Percentiles rank a stretch among this genome's conserved stretches.
phyloP scores from a whole-genome alignment of 2,329 filamentous ascomycete genomes.

The Penicillium sclerotigenum region DNA sequence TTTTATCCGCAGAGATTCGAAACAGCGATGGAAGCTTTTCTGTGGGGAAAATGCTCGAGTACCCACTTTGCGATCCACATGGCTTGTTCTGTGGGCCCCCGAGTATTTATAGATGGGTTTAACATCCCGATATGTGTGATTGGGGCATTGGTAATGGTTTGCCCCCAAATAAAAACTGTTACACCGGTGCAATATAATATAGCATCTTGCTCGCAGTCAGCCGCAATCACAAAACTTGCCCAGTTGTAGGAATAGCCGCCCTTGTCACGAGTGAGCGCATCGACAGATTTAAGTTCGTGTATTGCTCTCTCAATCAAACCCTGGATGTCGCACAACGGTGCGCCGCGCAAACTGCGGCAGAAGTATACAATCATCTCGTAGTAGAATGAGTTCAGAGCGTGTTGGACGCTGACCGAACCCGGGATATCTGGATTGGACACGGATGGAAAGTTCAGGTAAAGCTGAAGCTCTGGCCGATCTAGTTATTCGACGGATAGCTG shows the following conservation, averaged over 20 bases:
- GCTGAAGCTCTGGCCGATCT: slow-evolving; percentile 32
- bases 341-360: slow-evolving; percentile 31
- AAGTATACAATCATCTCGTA: slow-evolving; percentile 38
- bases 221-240: slow-evolving; percentile 37
- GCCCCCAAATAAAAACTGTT: background rate
- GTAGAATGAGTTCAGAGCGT: slow-evolving; percentile 36
- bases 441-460: slow-evolving; percentile 27
- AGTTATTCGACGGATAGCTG: slow-evolving; percentile 20
- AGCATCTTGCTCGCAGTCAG: slow-evolving; percentile 27
- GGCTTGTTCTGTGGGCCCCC: background rate
- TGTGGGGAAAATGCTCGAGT: background rate
- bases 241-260: slow-evolving; percentile 38
- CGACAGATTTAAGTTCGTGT: slow-evolving; percentile 33
- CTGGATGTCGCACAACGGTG: slow-evolving; percentile 26
- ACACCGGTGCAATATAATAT: background rate
- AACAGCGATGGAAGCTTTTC: background rate
- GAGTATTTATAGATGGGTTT: background rate
- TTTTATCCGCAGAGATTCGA: background rate
- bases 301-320: slow-evolving; percentile 33
- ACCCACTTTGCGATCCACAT: background rate
- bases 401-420: slow-evolving; percentile 21
- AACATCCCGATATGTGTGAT: background rate
- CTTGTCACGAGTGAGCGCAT: slow-evolving; percentile 26
- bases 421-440: slow-evolving; percentile 20
- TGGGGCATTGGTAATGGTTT: background rate